phyloP scores from a whole-genome alignment of 495 filamentous ascomycete species.

The Hypoxylon lienhwacheense region DNA sequence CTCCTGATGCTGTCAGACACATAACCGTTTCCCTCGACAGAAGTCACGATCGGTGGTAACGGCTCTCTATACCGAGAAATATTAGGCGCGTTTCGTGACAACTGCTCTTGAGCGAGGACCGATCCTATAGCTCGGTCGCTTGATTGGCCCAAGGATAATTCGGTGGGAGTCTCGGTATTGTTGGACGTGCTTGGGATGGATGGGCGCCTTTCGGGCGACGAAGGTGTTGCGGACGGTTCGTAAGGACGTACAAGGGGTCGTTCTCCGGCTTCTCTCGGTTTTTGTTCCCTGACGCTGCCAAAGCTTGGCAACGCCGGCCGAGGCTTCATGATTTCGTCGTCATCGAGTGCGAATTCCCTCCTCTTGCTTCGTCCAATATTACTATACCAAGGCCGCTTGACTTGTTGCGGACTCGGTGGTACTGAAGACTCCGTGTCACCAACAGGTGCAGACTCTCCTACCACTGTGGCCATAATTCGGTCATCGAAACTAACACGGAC shows the following conservation, averaged over 20 bases:
- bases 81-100: slow-evolving; percentile 48
- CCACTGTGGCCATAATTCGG: slow-evolving; percentile 52
- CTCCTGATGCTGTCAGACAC: slow-evolving; percentile 48
- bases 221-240: slow-evolving; percentile 33
- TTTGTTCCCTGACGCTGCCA: slow-evolving; percentile 69
- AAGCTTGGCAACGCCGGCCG: slow-evolving; percentile 79
- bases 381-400: slow-evolving; percentile 57
- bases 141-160: slow-evolving; percentile 49
- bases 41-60: slow-evolving; percentile 66
- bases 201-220: slow-evolving; percentile 33
- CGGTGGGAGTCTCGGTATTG: slow-evolving; percentile 32
- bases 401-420: slow-evolving; percentile 54
- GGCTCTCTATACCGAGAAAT: slow-evolving; percentile 58
- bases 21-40: slow-evolving; percentile 62
- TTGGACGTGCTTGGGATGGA: slow-evolving; percentile 17
- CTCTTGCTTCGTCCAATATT: slow-evolving; percentile 56
- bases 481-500: slow-evolving; percentile 89
- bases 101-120: slow-evolving; percentile 58
- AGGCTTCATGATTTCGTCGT: slow-evolving; percentile 75
- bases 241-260: slow-evolving; percentile 56
- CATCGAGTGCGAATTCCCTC: slow-evolving; percentile 48
- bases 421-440: slow-evolving; percentile 54
- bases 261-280: slow-evolving; percentile 46
- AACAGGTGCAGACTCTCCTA: slow-evolving; percentile 60
- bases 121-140: slow-evolving; percentile 67